A percentile compares a stretch with the other conserved stretches of the same genome.
These are phyloP conservation scores for Claviceps purpurea DNA, from an alignment of 2,329 filamentous ascomycete genomes.

Conservation along the genomic window DNA sequence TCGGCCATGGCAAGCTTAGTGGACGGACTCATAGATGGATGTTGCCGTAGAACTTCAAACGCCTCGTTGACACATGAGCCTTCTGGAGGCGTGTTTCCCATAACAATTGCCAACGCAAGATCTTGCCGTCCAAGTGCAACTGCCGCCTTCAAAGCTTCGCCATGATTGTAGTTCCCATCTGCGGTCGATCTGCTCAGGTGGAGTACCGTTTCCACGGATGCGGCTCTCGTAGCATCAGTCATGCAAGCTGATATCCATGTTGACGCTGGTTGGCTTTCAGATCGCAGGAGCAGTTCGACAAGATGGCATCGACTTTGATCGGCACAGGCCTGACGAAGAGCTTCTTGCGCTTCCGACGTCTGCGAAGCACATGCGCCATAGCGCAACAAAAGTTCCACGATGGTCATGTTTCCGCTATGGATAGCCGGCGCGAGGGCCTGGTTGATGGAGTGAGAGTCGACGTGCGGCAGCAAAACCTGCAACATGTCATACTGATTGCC, in stretches of 20 bases:
- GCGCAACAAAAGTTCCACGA: conserved; percentile 34
- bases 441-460: conserved; percentile 37
- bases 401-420: conserved; percentile 25
- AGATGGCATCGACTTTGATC: conserved; percentile 31
- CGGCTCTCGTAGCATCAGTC: conserved; percentile 35
- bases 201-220: conserved; percentile 36
- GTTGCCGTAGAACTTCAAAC: conserved; percentile 33
- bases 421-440: conserved; percentile 36
- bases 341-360: conserved; percentile 36
- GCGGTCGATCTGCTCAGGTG: conserved; percentile 38
- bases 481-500: conserved; percentile 39
- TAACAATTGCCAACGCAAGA: conserved; percentile 40
- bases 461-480: conserved; percentile 38
- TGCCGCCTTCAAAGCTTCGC: conserved; percentile 37
- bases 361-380: conserved; percentile 37
- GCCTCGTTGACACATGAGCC: conserved; percentile 34
- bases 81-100: conserved; percentile 38
- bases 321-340: conserved; percentile 38
- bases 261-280: conserved; percentile 31
- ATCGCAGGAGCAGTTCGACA: conserved; percentile 34
- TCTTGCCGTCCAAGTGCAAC: conserved; percentile 36
- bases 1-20: conserved; percentile 40
- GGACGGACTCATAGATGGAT: conserved; percentile 31
- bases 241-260: conserved; percentile 34
- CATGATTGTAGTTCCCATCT: conserved; percentile 37